phyloP scores from a whole-genome alignment of 192 early-diverging fungal genomes.

The Rhizophagus sp. region DNA sequence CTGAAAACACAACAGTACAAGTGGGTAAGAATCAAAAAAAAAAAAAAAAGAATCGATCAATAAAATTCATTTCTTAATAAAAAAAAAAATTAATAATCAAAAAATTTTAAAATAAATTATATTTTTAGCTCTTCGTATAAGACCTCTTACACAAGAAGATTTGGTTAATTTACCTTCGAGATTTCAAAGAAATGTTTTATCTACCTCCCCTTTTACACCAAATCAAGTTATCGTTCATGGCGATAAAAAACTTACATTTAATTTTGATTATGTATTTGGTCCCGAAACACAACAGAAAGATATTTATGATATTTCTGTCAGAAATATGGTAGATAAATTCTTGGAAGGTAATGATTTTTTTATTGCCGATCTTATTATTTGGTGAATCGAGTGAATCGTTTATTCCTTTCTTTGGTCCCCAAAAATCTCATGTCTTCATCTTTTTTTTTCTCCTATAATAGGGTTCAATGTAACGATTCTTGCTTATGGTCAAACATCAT shows the following conservation, averaged over 20 bases:
- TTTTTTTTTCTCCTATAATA: conserved; percentile 16
- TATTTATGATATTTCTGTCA: conserved; percentile 54
- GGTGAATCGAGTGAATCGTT: background rate
- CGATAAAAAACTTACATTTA: conserved; percentile 44
- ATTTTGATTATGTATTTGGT: conserved; percentile 73
- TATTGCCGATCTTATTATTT: background rate
- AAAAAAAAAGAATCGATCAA: background rate
- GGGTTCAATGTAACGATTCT: conserved; percentile 95
- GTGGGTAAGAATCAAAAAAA: conserved; percentile 11
- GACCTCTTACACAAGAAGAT: conserved; percentile 22
- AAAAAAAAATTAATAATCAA: no score
- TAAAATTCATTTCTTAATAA: background rate
- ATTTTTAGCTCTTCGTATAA: conserved; percentile 22
- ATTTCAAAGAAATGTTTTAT: conserved; percentile 25
- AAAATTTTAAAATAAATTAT: background rate
- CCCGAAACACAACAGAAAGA: conserved; percentile 55
- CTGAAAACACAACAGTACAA: conserved; percentile 24
- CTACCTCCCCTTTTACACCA: background rate
- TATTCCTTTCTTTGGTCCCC: no score
- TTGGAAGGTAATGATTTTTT: conserved; percentile 44
- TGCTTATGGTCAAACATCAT: conserved; percentile 94
- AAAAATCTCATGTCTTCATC: background rate
- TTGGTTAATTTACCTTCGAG: conserved; percentile 19
- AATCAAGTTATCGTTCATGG: conserved; percentile 19
- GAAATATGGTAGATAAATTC: conserved; percentile 49